phyloP scores from a whole-genome alignment of 495 filamentous ascomycete species.

The Symbiotaphrina buchneri region DNA sequence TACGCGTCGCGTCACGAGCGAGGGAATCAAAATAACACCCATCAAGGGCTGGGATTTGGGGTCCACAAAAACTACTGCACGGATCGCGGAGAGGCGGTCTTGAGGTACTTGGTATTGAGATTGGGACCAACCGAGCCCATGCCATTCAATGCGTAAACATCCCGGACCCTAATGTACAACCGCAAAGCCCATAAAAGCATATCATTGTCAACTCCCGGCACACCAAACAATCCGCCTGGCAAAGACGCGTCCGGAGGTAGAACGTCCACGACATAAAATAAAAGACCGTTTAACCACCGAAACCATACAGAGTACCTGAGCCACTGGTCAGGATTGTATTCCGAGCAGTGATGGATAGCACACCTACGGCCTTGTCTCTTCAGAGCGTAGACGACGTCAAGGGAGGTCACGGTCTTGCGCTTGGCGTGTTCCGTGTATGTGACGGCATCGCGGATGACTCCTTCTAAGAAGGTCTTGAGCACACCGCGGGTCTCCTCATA shows the following conservation, averaged over 20 bases:
- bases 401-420: conserved; percentile 91
- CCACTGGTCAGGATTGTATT: no score
- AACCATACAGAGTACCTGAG: conserved; percentile 64
- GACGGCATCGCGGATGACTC: conserved; percentile 56
- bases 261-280: conserved; percentile 1
- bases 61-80: no score
- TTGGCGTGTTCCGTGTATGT: conserved; percentile 92
- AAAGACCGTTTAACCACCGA: conserved; percentile 59
- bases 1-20: no score
- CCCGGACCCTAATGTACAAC: no score
- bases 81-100: no score
- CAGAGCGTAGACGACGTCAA: conserved; percentile 89
- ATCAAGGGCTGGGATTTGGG: no score
- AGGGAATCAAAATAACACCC: no score
- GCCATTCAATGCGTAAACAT: no score
- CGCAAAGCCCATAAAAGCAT: conserved; percentile 2
- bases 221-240: conserved; percentile 2
- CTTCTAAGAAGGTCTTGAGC: conserved; percentile 99
- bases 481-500: conserved; percentile 99
- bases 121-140: no score
- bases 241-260: conserved; percentile 2
- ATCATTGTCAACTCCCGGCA: not conserved
- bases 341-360: no score
- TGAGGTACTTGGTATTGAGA: no score
- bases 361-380: conserved; percentile 66